A percentile compares a stretch with the other conserved stretches of the same genome.
phyloP scores from a whole-genome alignment of 202 grass and related monocot genomes.

The Carex arenaria region DNA sequence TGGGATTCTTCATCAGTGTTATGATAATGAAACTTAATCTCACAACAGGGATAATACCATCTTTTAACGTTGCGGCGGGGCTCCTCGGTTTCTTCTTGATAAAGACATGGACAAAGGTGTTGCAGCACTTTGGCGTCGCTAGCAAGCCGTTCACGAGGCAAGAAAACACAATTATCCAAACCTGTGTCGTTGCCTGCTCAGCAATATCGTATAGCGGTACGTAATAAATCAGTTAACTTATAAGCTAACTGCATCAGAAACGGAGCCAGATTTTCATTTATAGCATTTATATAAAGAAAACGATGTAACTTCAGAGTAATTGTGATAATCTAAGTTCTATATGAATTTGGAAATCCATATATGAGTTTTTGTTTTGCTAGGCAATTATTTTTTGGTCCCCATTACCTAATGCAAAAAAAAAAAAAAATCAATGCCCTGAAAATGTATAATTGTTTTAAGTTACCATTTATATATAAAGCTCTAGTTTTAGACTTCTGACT shows the following conservation, averaged over 20 bases:
- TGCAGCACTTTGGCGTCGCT: conserved; percentile 49
- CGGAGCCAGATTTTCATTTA: too few species aligned
- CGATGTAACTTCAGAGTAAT: too few species aligned
- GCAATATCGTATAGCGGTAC: conserved; percentile 52
- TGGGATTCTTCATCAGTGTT: conserved; percentile 72
- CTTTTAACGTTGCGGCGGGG: conserved; percentile 59
- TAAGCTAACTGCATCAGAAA: neutral
- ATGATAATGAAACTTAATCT: conserved; percentile 94
- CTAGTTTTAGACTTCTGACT: neutral
- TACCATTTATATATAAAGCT: too few species aligned
- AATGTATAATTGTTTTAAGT: too few species aligned
- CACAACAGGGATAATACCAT: conserved; percentile 60
- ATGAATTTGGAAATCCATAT: too few species aligned
- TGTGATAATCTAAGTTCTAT: too few species aligned
- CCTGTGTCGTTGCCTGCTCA: conserved; percentile 72
- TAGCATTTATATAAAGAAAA: too few species aligned
- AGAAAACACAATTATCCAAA: conserved; percentile 83
- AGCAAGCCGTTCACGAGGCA: conserved; percentile 59
- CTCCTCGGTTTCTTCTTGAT: conserved; percentile 76
- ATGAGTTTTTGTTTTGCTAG: too few species aligned
- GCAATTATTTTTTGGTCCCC: too few species aligned
- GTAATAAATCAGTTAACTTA: neutral
- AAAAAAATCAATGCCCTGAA: too few species aligned
- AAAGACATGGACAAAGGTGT: conserved; percentile 51
- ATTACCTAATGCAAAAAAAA: too few species aligned